phyloP scores from a whole-genome alignment of 306 rosid genomes.

The Castanea crenata region DNA sequence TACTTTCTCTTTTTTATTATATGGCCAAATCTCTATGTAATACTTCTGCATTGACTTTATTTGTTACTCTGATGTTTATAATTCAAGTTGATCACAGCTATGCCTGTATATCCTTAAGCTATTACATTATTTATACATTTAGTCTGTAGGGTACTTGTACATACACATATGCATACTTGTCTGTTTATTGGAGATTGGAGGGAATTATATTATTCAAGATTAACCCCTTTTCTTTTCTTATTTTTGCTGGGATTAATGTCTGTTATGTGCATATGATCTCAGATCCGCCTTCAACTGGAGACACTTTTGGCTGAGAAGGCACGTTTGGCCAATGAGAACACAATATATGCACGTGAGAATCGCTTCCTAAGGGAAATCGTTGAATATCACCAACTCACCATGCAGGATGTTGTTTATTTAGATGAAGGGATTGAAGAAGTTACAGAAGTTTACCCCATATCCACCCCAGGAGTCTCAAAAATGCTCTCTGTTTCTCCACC shows the following conservation, averaged over 20 bases:
- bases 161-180: background rate
- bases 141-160: background rate
- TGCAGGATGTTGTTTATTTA: slow-evolving; percentile 90
- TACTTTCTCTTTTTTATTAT: background rate
- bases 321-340: slow-evolving; percentile 81
- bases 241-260: background rate
- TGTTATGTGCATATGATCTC: slow-evolving; percentile 15
- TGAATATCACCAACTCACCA: slow-evolving; percentile 92
- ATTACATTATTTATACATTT: background rate
- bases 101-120: background rate
- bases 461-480: slow-evolving; percentile 33
- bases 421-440: slow-evolving; percentile 92
- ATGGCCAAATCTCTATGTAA: background rate
- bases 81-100: background rate
- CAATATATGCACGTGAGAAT: slow-evolving; percentile 83
- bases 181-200: background rate
- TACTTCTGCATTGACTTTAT: background rate
- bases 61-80: background rate
- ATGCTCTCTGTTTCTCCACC: slow-evolving; percentile 45
- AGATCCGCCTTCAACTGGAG: slow-evolving; percentile 93
- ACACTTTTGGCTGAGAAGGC: slow-evolving; percentile 94
- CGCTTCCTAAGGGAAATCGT: slow-evolving; percentile 94
- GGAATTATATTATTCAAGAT: background rate
- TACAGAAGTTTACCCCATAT: slow-evolving; percentile 67
- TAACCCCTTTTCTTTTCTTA: background rate